Conservation (phyloP, 805 yeast species). For the Ogataea kodamae region DNA sequence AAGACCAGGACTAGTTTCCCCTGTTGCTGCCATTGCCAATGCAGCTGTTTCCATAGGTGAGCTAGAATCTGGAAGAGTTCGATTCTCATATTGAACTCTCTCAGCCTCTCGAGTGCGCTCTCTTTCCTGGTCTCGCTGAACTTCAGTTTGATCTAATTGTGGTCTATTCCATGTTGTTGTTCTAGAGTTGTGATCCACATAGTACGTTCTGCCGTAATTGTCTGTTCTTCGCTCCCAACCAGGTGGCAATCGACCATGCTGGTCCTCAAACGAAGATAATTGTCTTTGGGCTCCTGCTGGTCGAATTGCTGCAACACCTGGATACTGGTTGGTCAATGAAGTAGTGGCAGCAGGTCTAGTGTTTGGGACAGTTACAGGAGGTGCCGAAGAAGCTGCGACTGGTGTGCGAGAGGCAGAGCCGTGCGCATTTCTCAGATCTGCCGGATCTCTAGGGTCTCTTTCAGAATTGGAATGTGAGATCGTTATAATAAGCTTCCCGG, state of each 20-base stretch:
- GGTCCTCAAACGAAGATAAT: slow-evolving; percentile 94
- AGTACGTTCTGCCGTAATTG: slow-evolving; percentile 94
- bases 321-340: slow-evolving; percentile 22
- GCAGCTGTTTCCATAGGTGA: slow-evolving; percentile 42
- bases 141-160: slow-evolving; percentile 72
- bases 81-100: slow-evolving; percentile 83
- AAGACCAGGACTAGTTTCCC: slow-evolving; percentile 91
- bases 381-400: slow-evolving; percentile 12
- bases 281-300: slow-evolving; percentile 43
- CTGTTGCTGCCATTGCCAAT: slow-evolving; percentile 60
- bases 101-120: slow-evolving; percentile 77
- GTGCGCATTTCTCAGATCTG: slow-evolving; percentile 20
- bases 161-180: slow-evolving; percentile 99
- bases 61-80: slow-evolving; percentile 85
- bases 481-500: slow-evolving; percentile 84
- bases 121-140: slow-evolving; percentile 58
- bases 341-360: slow-evolving; percentile 13
- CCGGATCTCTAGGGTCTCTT: slow-evolving; percentile 31
- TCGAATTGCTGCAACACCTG: slow-evolving; percentile 28
- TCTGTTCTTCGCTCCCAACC: slow-evolving; percentile 99
- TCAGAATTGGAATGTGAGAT: slow-evolving; percentile 45
- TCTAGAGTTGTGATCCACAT: slow-evolving; percentile 96
- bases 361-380: slow-evolving; percentile 11
- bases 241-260: slow-evolving; percentile 91
- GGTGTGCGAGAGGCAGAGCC: slow-evolving; percentile 4